phyloP scores from a whole-genome alignment of 75 land plant genomes.

The Chamaecyparis obtusa region DNA sequence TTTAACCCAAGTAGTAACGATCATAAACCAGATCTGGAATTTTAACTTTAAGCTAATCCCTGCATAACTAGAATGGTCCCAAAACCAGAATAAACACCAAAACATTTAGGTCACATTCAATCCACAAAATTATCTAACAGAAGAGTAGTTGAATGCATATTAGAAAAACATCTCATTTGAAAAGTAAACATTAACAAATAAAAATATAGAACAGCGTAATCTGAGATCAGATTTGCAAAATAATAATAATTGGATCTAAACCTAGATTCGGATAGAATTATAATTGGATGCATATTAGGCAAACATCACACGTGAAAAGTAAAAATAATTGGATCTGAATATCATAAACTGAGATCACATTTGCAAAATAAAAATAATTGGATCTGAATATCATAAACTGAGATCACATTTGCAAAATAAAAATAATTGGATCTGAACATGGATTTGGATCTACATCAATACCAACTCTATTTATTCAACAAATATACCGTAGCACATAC shows the following conservation, averaged over 20 bases:
- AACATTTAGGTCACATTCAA: background rate
- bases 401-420: constrained; percentile 2
- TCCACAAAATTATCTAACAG: background rate
- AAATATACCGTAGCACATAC: background rate
- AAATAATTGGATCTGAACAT: background rate
- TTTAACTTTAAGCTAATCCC: background rate
- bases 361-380: constrained; percentile 1
- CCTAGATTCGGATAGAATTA: background rate
- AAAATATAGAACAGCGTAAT: background rate
- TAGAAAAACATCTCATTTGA: background rate
- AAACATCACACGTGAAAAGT: no score
- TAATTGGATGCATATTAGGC: no score
- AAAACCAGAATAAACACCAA: background rate
- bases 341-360: background rate
- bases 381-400: background rate
- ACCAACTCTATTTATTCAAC: background rate
- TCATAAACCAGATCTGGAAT: background rate
- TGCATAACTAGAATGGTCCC: background rate
- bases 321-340: no score
- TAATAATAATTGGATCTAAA: background rate
- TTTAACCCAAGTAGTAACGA: background rate
- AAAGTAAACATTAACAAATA: background rate
- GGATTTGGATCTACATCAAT: background rate
- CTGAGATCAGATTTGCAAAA: constrained; percentile 4
- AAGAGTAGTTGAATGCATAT: background rate